These are phyloP conservation scores for Cercophora samala DNA, from an alignment of 495 filamentous ascomycete species.

Conservation along the genomic window DNA sequence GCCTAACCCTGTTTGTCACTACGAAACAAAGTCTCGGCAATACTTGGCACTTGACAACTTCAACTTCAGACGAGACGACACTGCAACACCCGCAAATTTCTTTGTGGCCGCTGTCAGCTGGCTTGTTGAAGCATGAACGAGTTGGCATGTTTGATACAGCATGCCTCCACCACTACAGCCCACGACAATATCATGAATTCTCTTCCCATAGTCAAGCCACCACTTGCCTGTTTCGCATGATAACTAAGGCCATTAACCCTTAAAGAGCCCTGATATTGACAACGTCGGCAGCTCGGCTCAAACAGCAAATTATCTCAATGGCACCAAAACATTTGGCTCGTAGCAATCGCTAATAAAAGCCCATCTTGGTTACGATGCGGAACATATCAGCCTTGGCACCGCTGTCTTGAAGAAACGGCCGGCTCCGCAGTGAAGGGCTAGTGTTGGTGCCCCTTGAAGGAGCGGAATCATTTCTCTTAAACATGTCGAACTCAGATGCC, in stretches of 20 bases:
- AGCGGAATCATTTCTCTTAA: slow-evolving; percentile 4
- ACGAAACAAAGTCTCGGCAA: slow-evolving; percentile 15
- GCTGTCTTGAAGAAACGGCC: not conserved
- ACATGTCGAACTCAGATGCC: slow-evolving; percentile 2
- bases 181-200: not conserved
- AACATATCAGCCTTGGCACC: slow-evolving; percentile 15
- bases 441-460: slow-evolving; percentile 18
- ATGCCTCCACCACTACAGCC: not conserved
- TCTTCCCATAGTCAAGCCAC: not conserved
- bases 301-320: not conserved
- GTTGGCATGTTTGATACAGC: not conserved
- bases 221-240: not conserved
- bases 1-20: slow-evolving; percentile 11
- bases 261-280: not conserved
- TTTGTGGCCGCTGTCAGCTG: not conserved
- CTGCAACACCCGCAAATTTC: slow-evolving; percentile 5
- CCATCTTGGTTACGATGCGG: not conserved
- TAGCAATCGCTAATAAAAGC: not conserved
- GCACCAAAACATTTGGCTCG: not conserved
- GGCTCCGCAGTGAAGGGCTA: slow-evolving; percentile 6
- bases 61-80: slow-evolving; percentile 12
- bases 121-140: not conserved
- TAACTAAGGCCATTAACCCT: not conserved
- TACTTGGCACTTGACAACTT: slow-evolving; percentile 13
- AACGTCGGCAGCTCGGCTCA: not conserved